These are phyloP conservation scores for Exophiala xenobiotica DNA, from an alignment of 2,329 filamentous ascomycete species.

Conservation along the genomic window DNA sequence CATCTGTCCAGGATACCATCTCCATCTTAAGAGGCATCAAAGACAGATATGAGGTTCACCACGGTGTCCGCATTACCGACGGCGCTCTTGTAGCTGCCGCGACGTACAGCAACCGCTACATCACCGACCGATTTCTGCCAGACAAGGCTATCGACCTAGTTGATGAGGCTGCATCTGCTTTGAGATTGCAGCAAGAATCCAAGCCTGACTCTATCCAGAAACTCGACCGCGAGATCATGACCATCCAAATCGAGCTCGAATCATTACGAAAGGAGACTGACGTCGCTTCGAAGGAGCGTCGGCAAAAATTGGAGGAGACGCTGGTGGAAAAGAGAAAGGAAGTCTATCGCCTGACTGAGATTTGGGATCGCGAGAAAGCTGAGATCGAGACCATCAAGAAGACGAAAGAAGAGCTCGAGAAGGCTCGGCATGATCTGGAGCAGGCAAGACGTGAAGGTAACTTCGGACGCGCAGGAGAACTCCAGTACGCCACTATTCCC, in stretches of 20 bases:
- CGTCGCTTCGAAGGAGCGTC: conserved; percentile 79
- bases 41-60: conserved; percentile 95
- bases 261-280: conserved; percentile 93
- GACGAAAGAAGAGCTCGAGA: conserved; percentile 83
- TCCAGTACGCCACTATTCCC: conserved; percentile 86
- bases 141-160: conserved; percentile 98
- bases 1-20: conserved; percentile 86
- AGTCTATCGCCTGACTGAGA: conserved; percentile 68
- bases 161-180: conserved; percentile 87
- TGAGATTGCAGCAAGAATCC: conserved; percentile 91
- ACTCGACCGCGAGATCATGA: conserved; percentile 93
- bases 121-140: conserved; percentile 91
- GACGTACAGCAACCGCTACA: conserved; percentile 90
- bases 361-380: conserved; percentile 85
- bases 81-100: conserved; percentile 88
- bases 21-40: conserved; percentile 96
- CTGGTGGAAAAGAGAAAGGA: conserved; percentile 76
- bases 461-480: conserved; percentile 84
- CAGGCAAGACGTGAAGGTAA: conserved; percentile 83
- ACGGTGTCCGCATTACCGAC: conserved; percentile 93
- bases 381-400: conserved; percentile 87
- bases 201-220: conserved; percentile 93
- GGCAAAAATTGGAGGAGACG: conserved; percentile 78
- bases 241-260: conserved; percentile 93
- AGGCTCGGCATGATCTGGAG: conserved; percentile 79